These are phyloP conservation scores for Cutaneotrichosporon dermatis DNA, from an alignment of 1,284 basidiomycete species.

Conservation along the genomic window DNA sequence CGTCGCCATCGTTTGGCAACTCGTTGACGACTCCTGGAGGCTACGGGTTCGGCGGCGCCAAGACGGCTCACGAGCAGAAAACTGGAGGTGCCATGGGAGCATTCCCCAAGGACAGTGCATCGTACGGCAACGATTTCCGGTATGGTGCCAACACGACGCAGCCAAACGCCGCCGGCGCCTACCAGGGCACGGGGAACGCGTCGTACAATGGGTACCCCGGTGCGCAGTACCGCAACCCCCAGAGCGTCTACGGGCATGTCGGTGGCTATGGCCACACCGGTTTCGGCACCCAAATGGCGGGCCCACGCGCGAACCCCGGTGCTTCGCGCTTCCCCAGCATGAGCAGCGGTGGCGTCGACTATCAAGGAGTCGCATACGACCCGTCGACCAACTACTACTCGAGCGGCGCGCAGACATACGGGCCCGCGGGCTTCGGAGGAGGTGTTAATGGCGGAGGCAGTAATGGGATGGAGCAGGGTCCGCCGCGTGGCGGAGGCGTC, in stretches of 20 bases:
- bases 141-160: conserved; percentile 5
- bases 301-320: not conserved
- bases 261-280: conserved; percentile 13
- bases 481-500: too few relatives aligned
- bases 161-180: not conserved
- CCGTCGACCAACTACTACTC: not conserved
- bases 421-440: not conserved
- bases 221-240: not conserved
- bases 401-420: not conserved
- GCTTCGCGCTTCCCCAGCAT: conserved; percentile 3
- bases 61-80: not conserved
- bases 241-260: conserved; percentile 5
- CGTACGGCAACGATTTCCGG: conserved; percentile 4
- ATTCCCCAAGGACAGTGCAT: conserved; percentile 7
- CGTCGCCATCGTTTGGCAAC: conserved; percentile 33
- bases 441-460: not conserved
- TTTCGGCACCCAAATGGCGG: conserved; percentile 21
- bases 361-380: not conserved
- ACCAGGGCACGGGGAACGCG: conserved; percentile 3
- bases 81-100: conserved; percentile 4
- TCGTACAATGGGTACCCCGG: conserved; percentile 8
- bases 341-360: not conserved
- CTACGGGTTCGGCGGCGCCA: conserved; percentile 21
- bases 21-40: conserved; percentile 24
- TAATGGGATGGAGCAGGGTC: too few relatives aligned